A percentile compares a stretch with the other conserved stretches of the same genome.
phyloP scores from a whole-genome alignment of 2,329 filamentous ascomycete species.

The Ceratocystis variospora region DNA sequence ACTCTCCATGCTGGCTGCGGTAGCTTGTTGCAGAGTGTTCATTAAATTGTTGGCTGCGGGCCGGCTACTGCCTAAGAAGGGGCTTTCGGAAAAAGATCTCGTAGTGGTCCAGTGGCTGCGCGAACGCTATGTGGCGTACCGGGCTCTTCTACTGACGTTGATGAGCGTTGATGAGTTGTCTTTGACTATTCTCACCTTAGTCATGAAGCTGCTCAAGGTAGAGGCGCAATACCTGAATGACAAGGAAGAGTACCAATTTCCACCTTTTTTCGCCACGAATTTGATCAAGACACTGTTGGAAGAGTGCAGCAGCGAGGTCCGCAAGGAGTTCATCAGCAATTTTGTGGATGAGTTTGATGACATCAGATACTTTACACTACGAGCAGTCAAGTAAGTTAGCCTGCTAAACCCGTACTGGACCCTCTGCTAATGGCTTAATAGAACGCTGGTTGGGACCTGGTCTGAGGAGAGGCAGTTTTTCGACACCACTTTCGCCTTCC shows the following conservation, averaged over 20 bases:
- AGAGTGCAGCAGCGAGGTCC: slow-evolving; percentile 43
- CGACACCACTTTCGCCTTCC: slow-evolving; percentile 45
- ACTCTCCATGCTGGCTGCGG: slow-evolving; percentile 51
- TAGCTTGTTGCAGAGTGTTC: slow-evolving; percentile 78
- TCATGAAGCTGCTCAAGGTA: slow-evolving; percentile 73
- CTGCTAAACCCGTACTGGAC: slow-evolving; percentile 11
- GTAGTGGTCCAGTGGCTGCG: slow-evolving; percentile 68
- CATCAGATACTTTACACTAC: slow-evolving; percentile 69
- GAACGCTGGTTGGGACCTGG: slow-evolving; percentile 25
- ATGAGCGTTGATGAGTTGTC: slow-evolving; percentile 51
- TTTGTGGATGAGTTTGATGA: slow-evolving; percentile 73
- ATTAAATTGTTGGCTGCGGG: slow-evolving; percentile 65
- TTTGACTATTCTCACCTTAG: slow-evolving; percentile 57
- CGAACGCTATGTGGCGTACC: slow-evolving; percentile 59
- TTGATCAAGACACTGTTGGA: slow-evolving; percentile 42
- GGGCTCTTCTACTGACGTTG: slow-evolving; percentile 45
- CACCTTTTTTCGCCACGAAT: slow-evolving; percentile 24
- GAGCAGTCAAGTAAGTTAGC: slow-evolving; percentile 50
- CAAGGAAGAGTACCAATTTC: slow-evolving; percentile 54
- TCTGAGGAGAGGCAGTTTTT: slow-evolving; percentile 30
- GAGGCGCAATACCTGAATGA: slow-evolving; percentile 52
- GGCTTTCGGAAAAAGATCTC: slow-evolving; percentile 55
- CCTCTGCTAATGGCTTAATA: slow-evolving; percentile 20
- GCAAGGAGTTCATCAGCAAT: slow-evolving; percentile 60
- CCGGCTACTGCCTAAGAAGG: slow-evolving; percentile 50